Conservation (phyloP, 2,329 filamentous ascomycete genomes). For the Albifimbria verrucaria region DNA sequence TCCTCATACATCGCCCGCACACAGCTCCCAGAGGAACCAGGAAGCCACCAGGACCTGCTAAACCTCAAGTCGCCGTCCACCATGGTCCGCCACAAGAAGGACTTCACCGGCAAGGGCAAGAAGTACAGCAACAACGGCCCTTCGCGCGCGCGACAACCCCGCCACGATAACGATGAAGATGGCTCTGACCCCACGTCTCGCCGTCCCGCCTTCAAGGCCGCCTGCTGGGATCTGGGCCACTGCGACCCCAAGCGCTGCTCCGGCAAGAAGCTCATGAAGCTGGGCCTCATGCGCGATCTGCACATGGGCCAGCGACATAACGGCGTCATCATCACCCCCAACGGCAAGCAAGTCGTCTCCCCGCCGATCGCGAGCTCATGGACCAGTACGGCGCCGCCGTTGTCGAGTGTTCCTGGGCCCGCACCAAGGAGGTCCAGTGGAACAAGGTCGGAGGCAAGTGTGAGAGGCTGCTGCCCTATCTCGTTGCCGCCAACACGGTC, state of each 20-base stretch:
- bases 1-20: not conserved
- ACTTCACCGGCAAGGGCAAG: conserved; percentile 69
- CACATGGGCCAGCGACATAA: conserved; percentile 87
- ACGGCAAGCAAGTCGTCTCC: conserved; percentile 81
- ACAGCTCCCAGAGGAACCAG: not conserved
- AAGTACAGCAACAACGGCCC: conserved; percentile 59
- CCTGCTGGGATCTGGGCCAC: conserved; percentile 96
- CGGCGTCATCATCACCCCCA: conserved; percentile 92
- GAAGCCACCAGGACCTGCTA: not conserved
- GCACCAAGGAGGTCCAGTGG: conserved; percentile 89
- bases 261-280: conserved; percentile 87
- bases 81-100: conserved; percentile 98
- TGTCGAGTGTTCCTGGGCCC: conserved; percentile 95
- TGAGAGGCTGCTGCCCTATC: conserved; percentile 85
- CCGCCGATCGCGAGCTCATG: conserved; percentile 76
- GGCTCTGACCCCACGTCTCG: conserved; percentile 24
- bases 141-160: conserved; percentile 46
- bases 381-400: conserved; percentile 91
- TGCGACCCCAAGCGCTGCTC: conserved; percentile 97
- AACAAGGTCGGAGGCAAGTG: conserved; percentile 88
- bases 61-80: not conserved
- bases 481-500: conserved; percentile 93
- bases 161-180: conserved; percentile 42
- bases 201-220: conserved; percentile 74
- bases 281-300: conserved; percentile 90